These are phyloP conservation scores for Aspergillus ellipticus DNA, from an alignment of 495 filamentous ascomycete genomes.

Conservation along the genomic window DNA sequence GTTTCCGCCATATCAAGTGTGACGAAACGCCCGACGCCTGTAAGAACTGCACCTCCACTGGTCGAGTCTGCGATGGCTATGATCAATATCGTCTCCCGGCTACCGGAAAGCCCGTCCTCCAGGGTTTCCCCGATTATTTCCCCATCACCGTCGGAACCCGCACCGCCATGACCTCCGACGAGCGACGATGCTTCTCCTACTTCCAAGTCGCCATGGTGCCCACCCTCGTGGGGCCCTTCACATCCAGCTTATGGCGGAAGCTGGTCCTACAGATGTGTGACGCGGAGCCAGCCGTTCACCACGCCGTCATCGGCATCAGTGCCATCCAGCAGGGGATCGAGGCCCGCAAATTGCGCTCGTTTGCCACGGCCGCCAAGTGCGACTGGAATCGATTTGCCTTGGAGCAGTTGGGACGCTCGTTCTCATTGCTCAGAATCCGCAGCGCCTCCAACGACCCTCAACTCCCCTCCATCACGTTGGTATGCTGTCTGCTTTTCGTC, in stretches of 20 bases:
- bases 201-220: conserved; percentile 17
- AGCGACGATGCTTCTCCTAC: conserved; percentile 23
- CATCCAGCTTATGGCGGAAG: conserved; percentile 19
- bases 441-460: conserved; percentile 19
- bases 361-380: conserved; percentile 9
- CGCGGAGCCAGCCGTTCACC: conserved; percentile 22
- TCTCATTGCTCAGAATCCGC: conserved; percentile 10
- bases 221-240: conserved; percentile 13
- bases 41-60: conserved; percentile 1
- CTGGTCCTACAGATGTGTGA: conserved; percentile 15
- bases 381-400: conserved; percentile 19
- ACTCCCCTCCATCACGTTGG: conserved; percentile 9
- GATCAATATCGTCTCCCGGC: not conserved
- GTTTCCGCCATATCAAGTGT: conserved; percentile 7
- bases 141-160: not conserved
- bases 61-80: conserved; percentile 5
- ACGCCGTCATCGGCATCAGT: conserved; percentile 20
- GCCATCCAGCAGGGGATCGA: conserved; percentile 18
- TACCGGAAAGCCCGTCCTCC: not conserved
- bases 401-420: conserved; percentile 18
- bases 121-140: not conserved
- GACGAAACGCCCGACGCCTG: conserved; percentile 5
- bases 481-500: conserved; percentile 24
- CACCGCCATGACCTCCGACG: conserved; percentile 21
- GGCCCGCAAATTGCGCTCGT: conserved; percentile 12